These are phyloP conservation scores for Blastocystis sp. DNA, from an alignment of 352 stramenopile species.

Conservation along the genomic window DNA sequence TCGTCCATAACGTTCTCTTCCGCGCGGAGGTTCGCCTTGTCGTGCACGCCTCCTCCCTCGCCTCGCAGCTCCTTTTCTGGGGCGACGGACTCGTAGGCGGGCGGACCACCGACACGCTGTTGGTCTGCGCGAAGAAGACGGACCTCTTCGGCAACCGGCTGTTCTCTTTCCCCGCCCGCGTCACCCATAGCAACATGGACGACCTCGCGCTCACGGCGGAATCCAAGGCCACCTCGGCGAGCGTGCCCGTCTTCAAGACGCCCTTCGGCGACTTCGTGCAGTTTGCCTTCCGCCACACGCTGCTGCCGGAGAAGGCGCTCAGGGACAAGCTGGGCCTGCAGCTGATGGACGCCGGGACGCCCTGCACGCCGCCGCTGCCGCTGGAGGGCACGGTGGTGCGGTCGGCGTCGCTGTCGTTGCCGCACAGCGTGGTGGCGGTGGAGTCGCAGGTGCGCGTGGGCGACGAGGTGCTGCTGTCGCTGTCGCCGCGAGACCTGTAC, in stretches of 20 bases:
- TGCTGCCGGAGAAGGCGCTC: slow-evolving; percentile 1
- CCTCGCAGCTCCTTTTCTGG: background rate
- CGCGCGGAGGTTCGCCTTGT: background rate
- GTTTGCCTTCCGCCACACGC: background rate
- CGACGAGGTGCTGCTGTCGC: background rate
- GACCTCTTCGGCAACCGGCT: slow-evolving; percentile 3
- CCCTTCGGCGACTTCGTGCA: background rate
- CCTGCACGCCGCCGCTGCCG: background rate
- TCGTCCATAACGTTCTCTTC: background rate
- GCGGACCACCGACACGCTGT: background rate
- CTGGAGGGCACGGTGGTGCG: background rate
- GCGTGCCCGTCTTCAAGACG: background rate
- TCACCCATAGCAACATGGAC: background rate
- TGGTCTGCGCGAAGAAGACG: background rate
- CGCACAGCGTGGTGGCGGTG: background rate
- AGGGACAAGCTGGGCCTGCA: slow-evolving; percentile 6
- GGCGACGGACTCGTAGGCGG: background rate
- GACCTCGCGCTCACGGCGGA: background rate
- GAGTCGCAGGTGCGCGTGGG: background rate
- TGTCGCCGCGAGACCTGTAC: background rate
- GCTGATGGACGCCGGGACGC: background rate
- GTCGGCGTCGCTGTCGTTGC: background rate
- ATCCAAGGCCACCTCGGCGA: background rate
- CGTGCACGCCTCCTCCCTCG: background rate
- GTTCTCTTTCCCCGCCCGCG: background rate